These are phyloP conservation scores for Calcarisporium arbuscula DNA, from an alignment of 2,329 filamentous ascomycete genomes.

Conservation along the genomic window DNA sequence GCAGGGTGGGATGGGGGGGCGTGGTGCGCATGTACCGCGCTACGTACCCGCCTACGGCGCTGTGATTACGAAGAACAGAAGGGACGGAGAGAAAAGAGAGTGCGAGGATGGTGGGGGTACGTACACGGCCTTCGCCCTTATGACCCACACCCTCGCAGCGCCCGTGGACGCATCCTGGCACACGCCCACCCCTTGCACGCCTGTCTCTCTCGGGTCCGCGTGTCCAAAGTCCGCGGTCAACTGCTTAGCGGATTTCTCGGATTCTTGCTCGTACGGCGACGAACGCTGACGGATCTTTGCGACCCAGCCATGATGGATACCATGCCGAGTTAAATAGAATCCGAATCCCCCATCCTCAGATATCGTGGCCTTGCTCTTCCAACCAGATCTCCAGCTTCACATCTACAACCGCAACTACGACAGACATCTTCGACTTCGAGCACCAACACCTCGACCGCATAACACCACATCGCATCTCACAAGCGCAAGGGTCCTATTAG, in stretches of 20 bases:
- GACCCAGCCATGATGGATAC: background rate
- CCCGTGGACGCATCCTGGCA: conserved; percentile 3
- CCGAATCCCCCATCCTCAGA: conserved; percentile 12
- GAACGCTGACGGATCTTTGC: background rate
- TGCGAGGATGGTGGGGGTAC: too few species aligned
- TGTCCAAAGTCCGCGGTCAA: conserved; percentile 10
- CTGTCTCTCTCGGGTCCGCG: conserved; percentile 7
- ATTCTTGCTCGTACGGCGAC: too few species aligned
- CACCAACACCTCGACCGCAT: background rate
- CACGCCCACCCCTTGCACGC: conserved; percentile 8
- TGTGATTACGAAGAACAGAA: too few species aligned
- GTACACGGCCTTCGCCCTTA: background rate
- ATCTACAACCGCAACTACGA: background rate
- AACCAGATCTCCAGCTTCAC: background rate
- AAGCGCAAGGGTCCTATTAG: too few species aligned
- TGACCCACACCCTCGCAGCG: conserved; percentile 1
- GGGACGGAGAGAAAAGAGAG: too few species aligned
- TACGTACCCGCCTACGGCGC: too few species aligned
- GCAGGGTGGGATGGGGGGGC: too few species aligned
- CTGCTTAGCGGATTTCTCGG: conserved; percentile 3
- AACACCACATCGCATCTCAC: background rate
- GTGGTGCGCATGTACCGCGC: too few species aligned
- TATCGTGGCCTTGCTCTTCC: background rate
- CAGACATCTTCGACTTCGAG: background rate
- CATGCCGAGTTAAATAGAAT: conserved; percentile 17